Evolutionary conservation across 305 asterid species (phyloP).

Genomic region (Solanum hybrid): DNA sequence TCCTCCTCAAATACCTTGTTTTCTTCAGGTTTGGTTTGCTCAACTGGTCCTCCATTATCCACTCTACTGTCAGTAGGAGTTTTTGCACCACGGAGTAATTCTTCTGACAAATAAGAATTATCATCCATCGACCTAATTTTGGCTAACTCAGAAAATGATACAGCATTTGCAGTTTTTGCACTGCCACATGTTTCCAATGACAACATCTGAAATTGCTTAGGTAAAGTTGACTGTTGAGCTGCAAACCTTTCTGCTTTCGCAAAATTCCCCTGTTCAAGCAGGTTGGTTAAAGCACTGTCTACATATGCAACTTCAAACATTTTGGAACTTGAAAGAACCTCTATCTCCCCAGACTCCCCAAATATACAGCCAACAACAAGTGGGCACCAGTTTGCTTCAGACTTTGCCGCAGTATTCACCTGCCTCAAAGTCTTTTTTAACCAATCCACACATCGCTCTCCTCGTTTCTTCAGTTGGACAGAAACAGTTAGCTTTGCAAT

Average conservation of each 20-base stretch:
- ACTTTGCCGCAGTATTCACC: neutral
- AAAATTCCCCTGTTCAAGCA: neutral
- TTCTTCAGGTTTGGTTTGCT: neutral
- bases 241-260: neutral
- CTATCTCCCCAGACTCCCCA: neutral
- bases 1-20: neutral
- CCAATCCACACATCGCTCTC: neutral
- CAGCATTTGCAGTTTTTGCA: neutral
- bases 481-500: slow-evolving; percentile 1
- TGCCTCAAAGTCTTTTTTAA: neutral
- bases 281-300: neutral
- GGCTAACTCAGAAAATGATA: neutral
- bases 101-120: neutral
- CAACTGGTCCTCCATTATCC: neutral
- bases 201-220: neutral
- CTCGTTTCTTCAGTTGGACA: neutral
- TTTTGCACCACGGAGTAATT: neutral
- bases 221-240: neutral
- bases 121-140: neutral
- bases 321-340: neutral
- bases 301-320: neutral
- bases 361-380: slow-evolving; percentile 4
- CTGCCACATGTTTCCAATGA: neutral
- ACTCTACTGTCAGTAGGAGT: neutral
- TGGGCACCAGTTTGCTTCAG: neutral